These are phyloP conservation scores for Crithidia mellificae DNA, from an alignment of 208 protist species.

Conservation along the genomic window DNA sequence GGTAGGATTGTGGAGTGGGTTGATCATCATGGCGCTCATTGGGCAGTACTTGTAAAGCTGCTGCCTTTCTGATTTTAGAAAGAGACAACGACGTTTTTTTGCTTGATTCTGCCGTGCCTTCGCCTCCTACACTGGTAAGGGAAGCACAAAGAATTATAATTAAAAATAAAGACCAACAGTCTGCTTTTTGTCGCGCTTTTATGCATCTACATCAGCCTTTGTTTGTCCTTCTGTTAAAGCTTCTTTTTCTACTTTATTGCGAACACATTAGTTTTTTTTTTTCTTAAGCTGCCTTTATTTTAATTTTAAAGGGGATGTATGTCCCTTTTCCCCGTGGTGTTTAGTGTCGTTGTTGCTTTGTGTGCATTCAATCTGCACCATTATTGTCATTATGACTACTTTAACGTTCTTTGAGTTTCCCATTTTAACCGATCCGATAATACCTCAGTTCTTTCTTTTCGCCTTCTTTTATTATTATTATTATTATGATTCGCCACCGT, in stretches of 20 bases:
- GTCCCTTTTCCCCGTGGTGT: neutral
- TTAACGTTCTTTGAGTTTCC: neutral
- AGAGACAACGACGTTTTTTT: neutral
- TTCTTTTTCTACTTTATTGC: too few relatives aligned
- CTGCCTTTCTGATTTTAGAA: neutral
- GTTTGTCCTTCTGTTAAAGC: too few relatives aligned
- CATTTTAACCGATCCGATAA: neutral
- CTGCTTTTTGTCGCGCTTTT: too few relatives aligned
- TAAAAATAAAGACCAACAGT: too few relatives aligned
- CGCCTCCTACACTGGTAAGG: too few relatives aligned
- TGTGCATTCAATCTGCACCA: neutral
- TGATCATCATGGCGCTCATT: conserved; percentile 44
- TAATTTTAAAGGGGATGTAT: too few relatives aligned
- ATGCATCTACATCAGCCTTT: too few relatives aligned
- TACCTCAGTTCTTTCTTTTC: neutral
- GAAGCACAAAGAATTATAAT: too few relatives aligned
- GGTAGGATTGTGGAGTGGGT: conserved; percentile 40
- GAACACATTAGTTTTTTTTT: too few relatives aligned
- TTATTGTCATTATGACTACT: neutral
- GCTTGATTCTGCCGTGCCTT: neutral
- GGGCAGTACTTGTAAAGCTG: conserved; percentile 32
- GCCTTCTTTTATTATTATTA: neutral
- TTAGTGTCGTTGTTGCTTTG: neutral
- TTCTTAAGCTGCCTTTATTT: too few relatives aligned
- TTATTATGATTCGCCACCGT: too few relatives aligned